Percentiles rank a stretch among this genome's conserved stretches.
phyloP scores from a whole-genome alignment of 208 protist species.

The Crithidia acanthocephali region DNA sequence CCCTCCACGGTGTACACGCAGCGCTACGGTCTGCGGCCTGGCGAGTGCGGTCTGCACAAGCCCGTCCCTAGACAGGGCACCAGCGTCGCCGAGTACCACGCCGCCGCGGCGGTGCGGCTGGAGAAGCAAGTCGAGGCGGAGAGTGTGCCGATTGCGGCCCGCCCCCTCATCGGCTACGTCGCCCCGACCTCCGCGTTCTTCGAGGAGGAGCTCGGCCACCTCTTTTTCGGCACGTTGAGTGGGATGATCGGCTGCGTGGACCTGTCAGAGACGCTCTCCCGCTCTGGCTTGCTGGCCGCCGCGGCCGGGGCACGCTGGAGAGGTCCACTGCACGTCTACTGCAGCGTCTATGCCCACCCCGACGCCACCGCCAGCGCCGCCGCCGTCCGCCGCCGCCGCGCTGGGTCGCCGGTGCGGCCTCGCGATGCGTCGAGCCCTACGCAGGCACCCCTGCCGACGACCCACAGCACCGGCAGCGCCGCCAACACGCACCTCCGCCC shows the following conservation, averaged over 20 bases:
- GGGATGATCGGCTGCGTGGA: constrained; percentile 78
- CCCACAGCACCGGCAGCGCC: not conserved
- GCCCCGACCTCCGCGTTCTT: constrained; percentile 69
- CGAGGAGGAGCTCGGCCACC: constrained; percentile 43
- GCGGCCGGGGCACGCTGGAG: constrained; percentile 22
- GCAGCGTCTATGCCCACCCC: constrained; percentile 53
- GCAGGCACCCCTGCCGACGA: not conserved
- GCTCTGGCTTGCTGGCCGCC: constrained; percentile 54
- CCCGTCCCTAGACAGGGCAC: constrained; percentile 8
- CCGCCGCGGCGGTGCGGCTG: constrained; percentile 44
- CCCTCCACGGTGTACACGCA: constrained; percentile 53
- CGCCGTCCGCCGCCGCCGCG: no score
- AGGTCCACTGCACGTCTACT: constrained; percentile 46
- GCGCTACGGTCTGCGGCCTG: constrained; percentile 76
- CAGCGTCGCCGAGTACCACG: constrained; percentile 7
- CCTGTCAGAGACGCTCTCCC: constrained; percentile 55
- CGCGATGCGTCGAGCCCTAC: not conserved
- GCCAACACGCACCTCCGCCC: not conserved
- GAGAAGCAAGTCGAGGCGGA: constrained; percentile 45
- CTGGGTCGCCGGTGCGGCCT: not conserved
- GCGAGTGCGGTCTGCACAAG: constrained; percentile 72
- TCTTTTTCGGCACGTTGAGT: constrained; percentile 76
- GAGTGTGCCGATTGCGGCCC: constrained; percentile 44
- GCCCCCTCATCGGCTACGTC: constrained; percentile 75
- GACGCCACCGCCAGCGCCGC: not conserved